Conservation (phyloP, 371 early-diverging fungal genomes). For the Rhizopus delemar region DNA sequence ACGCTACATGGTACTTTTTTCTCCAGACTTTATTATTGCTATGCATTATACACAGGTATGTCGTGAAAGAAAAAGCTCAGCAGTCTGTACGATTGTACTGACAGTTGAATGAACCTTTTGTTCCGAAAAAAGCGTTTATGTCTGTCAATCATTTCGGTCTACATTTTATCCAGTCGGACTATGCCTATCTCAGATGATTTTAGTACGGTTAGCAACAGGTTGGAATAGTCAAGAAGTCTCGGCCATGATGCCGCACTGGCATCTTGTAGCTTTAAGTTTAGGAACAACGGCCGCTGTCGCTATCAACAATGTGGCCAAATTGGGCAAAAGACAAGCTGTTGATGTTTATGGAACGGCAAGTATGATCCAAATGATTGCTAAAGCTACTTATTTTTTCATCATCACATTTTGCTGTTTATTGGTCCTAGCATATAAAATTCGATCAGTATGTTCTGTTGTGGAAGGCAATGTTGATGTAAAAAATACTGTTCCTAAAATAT, state of each 20-base stretch:
- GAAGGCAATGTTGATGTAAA: background rate
- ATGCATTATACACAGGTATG: conserved; percentile 50
- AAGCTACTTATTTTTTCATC: conserved; percentile 15
- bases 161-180: conserved; percentile 4
- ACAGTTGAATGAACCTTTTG: background rate
- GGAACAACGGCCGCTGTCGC: background rate
- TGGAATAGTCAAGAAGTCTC: conserved; percentile 15
- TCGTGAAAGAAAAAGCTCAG: background rate
- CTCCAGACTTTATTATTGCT: conserved; percentile 57
- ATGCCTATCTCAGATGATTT: conserved; percentile 6
- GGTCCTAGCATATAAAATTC: conserved; percentile 37
- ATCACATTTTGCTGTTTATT: conserved; percentile 22
- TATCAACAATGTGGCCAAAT: conserved; percentile 5
- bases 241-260: conserved; percentile 18
- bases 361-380: conserved; percentile 27
- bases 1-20: conserved; percentile 75
- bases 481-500: conserved; percentile 17
- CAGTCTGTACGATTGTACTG: background rate
- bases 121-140: background rate
- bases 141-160: background rate
- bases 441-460: conserved; percentile 14
- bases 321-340: conserved; percentile 9
- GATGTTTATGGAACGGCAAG: conserved; percentile 29
- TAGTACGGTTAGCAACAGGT: conserved; percentile 12
- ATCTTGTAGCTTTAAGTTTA: conserved; percentile 21